A percentile compares a stretch with the other conserved stretches of the same genome.
Evolutionary conservation across 352 stramenopile species (phyloP).

Genomic region (Phytophthora citrophthora): DNA sequence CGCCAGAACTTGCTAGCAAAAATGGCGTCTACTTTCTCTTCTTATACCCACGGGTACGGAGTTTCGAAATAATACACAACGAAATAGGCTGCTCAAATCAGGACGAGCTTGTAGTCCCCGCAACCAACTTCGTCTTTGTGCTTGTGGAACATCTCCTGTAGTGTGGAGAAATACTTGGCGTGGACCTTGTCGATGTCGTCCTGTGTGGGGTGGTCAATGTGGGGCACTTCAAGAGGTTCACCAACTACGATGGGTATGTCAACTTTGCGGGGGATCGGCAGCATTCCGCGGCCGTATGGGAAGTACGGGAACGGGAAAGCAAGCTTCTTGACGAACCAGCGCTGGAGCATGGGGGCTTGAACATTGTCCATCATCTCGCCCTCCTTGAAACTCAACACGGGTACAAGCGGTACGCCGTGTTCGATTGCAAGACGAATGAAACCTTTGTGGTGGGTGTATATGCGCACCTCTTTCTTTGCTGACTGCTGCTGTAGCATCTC

Average conservation of each 20-base stretch:
- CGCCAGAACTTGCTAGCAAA: no score
- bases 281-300: conserved; percentile 66
- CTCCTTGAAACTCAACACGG: conserved; percentile 84
- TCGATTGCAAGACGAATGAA: conserved; percentile 85
- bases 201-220: conserved; percentile 50
- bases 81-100: no score
- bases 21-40: no score
- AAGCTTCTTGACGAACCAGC: conserved; percentile 81
- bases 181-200: conserved; percentile 75
- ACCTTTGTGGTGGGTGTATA: conserved; percentile 81
- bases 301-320: conserved; percentile 85
- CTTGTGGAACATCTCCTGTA: conserved; percentile 70
- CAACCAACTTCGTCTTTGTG: conserved; percentile 83
- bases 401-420: conserved; percentile 73
- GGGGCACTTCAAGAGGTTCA: conserved; percentile 54
- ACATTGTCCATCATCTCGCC: conserved; percentile 87
- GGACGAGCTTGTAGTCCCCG: conserved; percentile 71
- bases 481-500: conserved; percentile 84
- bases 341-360: conserved; percentile 69
- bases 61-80: no score
- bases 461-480: conserved; percentile 60
- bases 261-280: conserved; percentile 77
- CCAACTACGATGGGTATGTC: conserved; percentile 72
- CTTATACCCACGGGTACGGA: no score
- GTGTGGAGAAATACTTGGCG: conserved; percentile 56